Percentiles rank a stretch among this genome's conserved stretches.
Conservation (phyloP, 306 rosid genomes). For the Adenanthera pavonina region DNA sequence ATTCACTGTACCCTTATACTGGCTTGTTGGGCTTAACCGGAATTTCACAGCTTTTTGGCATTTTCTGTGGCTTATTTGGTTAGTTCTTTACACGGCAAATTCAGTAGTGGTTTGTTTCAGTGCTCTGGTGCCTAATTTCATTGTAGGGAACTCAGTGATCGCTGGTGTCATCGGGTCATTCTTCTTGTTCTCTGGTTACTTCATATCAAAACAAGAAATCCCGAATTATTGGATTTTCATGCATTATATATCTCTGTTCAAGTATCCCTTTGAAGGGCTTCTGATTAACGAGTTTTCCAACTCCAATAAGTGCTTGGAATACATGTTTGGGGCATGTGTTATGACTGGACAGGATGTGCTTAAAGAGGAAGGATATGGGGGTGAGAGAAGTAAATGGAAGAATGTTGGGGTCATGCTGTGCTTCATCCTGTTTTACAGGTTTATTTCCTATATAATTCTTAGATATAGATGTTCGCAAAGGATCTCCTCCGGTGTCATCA, state of each 20-base stretch:
- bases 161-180: slow-evolving; percentile 82
- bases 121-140: slow-evolving; percentile 81
- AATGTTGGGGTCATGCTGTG: slow-evolving; percentile 66
- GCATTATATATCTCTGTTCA: slow-evolving; percentile 75
- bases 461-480: slow-evolving; percentile 63
- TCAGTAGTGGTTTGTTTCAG: slow-evolving; percentile 88
- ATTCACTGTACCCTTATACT: slow-evolving; percentile 73
- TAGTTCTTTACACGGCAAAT: slow-evolving; percentile 76
- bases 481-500: slow-evolving; percentile 40
- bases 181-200: slow-evolving; percentile 83
- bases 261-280: slow-evolving; percentile 89
- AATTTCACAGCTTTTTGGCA: slow-evolving; percentile 66
- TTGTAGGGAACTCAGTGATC: slow-evolving; percentile 78
- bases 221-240: slow-evolving; percentile 82
- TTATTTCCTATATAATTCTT: slow-evolving; percentile 71
- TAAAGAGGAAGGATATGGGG: slow-evolving; percentile 69
- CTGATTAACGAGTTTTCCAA: slow-evolving; percentile 72
- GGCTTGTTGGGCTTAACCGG: slow-evolving; percentile 73
- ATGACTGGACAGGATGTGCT: slow-evolving; percentile 63
- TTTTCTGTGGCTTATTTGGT: slow-evolving; percentile 72
- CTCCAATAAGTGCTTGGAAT: slow-evolving; percentile 70
- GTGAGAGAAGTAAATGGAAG: slow-evolving; percentile 65
- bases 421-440: slow-evolving; percentile 74
- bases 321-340: slow-evolving; percentile 67
- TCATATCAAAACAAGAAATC: slow-evolving; percentile 68